These are phyloP conservation scores for Ceratobasidium sp. DNA, from an alignment of 1,284 basidiomycete genomes.

Conservation along the genomic window DNA sequence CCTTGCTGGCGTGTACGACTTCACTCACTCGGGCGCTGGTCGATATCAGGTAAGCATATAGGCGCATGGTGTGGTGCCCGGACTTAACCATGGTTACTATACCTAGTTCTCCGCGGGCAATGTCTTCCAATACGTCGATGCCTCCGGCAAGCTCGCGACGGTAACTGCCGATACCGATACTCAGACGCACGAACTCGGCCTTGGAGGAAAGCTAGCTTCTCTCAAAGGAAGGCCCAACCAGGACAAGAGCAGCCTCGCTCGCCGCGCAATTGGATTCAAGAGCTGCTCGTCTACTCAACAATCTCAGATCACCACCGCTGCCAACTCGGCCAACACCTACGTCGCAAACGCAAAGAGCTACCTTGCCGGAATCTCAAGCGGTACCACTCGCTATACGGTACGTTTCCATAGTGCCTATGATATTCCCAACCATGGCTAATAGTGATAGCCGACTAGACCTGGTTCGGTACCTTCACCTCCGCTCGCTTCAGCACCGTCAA, in stretches of 20 bases:
- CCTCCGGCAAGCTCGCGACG: constrained; percentile 34
- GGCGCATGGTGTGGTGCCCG: neutral
- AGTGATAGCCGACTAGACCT: constrained; percentile 20
- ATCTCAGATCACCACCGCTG: constrained; percentile 45
- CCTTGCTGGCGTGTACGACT: constrained; percentile 49
- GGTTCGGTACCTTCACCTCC: constrained; percentile 48
- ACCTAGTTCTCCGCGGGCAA: constrained; percentile 39
- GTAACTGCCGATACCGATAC: constrained; percentile 34
- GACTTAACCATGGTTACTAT: neutral
- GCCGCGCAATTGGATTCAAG: constrained; percentile 34
- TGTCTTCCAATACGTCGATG: constrained; percentile 42
- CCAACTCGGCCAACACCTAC: constrained; percentile 47
- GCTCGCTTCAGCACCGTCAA: constrained; percentile 43
- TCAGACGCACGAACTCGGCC: constrained; percentile 35
- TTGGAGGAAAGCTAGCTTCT: constrained; percentile 46
- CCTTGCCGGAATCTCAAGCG: constrained; percentile 35
- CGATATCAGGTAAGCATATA: constrained; percentile 25
- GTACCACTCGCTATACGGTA: constrained; percentile 45
- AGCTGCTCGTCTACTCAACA: constrained; percentile 42
- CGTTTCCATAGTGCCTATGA: neutral
- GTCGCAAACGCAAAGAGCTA: constrained; percentile 40
- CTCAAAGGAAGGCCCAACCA: constrained; percentile 29
- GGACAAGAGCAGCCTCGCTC: constrained; percentile 1
- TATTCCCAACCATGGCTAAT: neutral
- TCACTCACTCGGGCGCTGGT: constrained; percentile 44